Base-by-base conservation (phyloP, 306 rosid species). In the Quercus variabilis region DNA sequence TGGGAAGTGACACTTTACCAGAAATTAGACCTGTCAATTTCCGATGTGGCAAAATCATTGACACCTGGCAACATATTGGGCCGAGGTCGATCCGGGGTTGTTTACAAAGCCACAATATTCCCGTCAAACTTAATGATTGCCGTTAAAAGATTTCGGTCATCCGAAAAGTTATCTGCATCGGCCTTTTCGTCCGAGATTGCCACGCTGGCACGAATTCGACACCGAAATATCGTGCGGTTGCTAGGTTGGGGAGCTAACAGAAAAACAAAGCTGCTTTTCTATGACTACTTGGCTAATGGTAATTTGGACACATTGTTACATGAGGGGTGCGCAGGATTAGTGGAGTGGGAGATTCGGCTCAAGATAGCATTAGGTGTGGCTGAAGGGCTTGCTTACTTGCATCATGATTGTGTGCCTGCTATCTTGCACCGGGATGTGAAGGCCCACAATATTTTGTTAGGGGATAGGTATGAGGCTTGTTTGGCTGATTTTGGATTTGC, bases 401-500 rank as follows among this genome's bases (percentile, higher is more conserved):
- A 94, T 82, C 94, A 94, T 63, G 97, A 94, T 72, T 94, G 97
- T 58, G 90, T 86, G n/a, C 93, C 97, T 30, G 90, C 99, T 38
- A 95, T 95, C 81, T 81, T 95, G 83, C 99, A 95, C 90, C 96
- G 99, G 25, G 99, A 95, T 60, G 99, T 93, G 10, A 95, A 95
- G 86, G 89, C 89, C 14, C 92, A 75, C 1, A 95, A 92, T 55
- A 93, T 95, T 43, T 75, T 92, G 84, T 73, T 92, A 0, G 99
- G 92, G 14, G 97, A 91, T 56, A 86, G 88, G 55, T 90, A 86
- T 62, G 95, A 95, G 64, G 83, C 97, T 5, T 93, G 96, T 79
- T 83, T 95, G 85, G 99, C 99, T 4, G 99, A 95, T 78, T 95
- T 95, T 46, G 99, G 99, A 30, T 85, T 95, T 18, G 99, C 99